Evolutionary conservation across 169 alveolate genomes (phyloP), one percentile per base, ranked within the genome.

Genomic region (Neospora caninum): DNA sequence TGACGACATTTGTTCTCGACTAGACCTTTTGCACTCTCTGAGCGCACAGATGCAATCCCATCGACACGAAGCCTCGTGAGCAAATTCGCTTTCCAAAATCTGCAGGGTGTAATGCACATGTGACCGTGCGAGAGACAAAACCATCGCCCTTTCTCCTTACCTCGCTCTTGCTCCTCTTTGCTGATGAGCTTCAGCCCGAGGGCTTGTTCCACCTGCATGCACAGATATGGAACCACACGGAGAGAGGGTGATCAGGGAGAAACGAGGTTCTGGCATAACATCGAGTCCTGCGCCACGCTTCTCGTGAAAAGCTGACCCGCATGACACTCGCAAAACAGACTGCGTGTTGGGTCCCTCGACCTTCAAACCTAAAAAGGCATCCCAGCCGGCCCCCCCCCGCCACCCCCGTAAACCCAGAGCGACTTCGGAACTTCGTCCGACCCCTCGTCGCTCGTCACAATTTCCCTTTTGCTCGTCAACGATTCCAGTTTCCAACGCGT

Each of bases 131-230:
- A 49, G 13, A 49, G 13, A 13, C 13, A 13, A 49, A 13, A 49
- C 58, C 22, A 49, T 4, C 13, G 4, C 58, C 13, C 22, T 49
- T 7, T 49, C 22, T 4, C 58, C 86, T n/a, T 38, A 78, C 86
- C 49, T n/a, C 86, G 22, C 45, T 38, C 49, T n/a, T 78, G 86
- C 45, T 78, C 86, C n/a, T 78, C 86, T n/a, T 78, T 38, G 86
- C 86, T 78, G 18, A 78, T 78, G 49, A 78, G 86, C 45, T 78
- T 78, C 49, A 78, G 42, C 1, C 86, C 86, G 27, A 78, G 45
- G 4, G 86, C 86, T 6, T n/a, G 86, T n/a, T 78, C 49, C 86
- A 78, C 86, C 86, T 78, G 86, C 82, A 69, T 4, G 82, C 86
- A 25, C 49, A 78, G 45, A 38, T 22, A 22, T 20, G 49, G 4